A percentile compares a stretch with the other conserved stretches of the same genome.
Conservation (phyloP, 306 rosid genomes). For the Canavalia gladiata region DNA sequence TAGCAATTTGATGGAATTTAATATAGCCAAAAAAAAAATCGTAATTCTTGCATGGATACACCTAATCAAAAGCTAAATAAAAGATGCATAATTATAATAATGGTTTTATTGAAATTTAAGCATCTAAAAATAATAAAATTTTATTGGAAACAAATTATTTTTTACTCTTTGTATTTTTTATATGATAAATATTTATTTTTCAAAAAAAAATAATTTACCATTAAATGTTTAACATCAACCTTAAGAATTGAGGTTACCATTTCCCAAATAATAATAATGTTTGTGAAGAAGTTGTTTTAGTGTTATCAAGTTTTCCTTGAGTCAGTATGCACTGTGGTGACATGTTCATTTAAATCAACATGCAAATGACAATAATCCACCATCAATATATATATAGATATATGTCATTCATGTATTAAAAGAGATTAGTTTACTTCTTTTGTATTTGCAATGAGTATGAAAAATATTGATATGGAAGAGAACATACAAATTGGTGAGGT, state of each 20-base stretch:
- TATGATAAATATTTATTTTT: too few species aligned
- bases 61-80: not conserved
- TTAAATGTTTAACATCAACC: too few species aligned
- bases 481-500: slow-evolving; percentile 73
- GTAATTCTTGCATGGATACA: not conserved
- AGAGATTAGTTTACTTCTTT: not conserved
- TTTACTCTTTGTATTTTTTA: too few species aligned
- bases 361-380: not conserved
- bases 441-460: not conserved
- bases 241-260: too few species aligned
- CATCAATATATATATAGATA: not conserved
- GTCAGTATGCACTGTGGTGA: too few species aligned
- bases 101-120: not conserved
- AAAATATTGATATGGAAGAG: slow-evolving; percentile 25
- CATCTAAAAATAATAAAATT: too few species aligned
- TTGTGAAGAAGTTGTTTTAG: too few species aligned
- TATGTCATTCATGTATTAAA: not conserved
- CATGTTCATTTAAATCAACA: not conserved
- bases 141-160: too few species aligned
- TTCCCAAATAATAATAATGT: too few species aligned
- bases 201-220: too few species aligned
- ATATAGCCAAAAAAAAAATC: not conserved
- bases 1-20: slow-evolving; percentile 36
- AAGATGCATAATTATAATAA: not conserved
- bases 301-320: too few species aligned